phyloP scores from a whole-genome alignment of 2,329 filamentous ascomycete genomes.

The Colletotrichum camelliae region DNA sequence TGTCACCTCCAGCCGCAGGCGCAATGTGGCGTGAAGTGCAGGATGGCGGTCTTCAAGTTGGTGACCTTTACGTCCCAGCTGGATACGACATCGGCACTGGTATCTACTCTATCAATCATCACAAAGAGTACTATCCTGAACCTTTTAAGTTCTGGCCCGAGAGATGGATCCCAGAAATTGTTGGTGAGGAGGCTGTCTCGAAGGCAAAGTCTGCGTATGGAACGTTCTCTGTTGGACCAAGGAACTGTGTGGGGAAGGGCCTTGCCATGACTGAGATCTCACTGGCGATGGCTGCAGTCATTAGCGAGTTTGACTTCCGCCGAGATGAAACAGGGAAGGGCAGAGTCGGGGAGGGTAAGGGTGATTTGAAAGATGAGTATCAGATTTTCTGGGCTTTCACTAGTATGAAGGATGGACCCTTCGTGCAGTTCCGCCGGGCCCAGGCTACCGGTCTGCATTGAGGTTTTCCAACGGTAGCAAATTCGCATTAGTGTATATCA shows the following conservation, averaged over 20 bases:
- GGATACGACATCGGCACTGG: constrained; percentile 1
- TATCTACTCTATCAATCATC: constrained; percentile 6
- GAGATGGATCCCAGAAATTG: not conserved
- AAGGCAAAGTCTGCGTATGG: not conserved
- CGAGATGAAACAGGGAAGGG: not conserved
- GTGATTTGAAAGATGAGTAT: not conserved
- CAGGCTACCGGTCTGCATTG: not conserved
- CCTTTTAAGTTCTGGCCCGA: constrained; percentile 2
- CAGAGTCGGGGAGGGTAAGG: not conserved
- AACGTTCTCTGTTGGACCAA: constrained; percentile 1
- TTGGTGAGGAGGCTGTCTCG: not conserved
- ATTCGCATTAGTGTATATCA: no score
- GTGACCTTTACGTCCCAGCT: not conserved
- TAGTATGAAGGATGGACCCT: constrained; percentile 3
- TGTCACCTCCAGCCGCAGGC: not conserved
- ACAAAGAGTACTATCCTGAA: not conserved
- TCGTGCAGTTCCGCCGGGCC: not conserved
- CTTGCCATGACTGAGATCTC: constrained; percentile 8
- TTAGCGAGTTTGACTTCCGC: constrained; percentile 3
- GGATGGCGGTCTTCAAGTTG: not conserved
- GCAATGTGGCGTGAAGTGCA: not conserved
- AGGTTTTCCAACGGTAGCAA: not conserved
- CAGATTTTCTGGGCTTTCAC: constrained; percentile 5
- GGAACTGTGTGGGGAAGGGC: constrained; percentile 1
- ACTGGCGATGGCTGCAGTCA: not conserved